Percentiles rank a stretch among this genome's conserved stretches.
phyloP scores from a whole-genome alignment of 805 yeast genomes.

The Ogataea kodamae region DNA sequence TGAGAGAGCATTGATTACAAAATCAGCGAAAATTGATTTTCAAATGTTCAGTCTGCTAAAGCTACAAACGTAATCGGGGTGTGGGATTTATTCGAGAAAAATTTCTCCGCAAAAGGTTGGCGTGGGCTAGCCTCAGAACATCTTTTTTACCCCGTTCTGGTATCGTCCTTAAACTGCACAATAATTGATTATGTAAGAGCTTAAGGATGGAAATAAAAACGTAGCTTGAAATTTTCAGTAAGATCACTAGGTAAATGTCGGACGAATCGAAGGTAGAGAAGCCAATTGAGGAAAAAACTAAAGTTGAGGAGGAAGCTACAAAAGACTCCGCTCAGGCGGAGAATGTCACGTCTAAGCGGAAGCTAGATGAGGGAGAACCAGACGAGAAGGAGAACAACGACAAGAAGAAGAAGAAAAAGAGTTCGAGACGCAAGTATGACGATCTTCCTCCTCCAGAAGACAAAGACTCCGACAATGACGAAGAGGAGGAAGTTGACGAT shows the following conservation, averaged over 20 bases:
- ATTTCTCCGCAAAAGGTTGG: slow-evolving; percentile 10
- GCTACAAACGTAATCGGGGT: not conserved
- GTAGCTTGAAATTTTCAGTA: not conserved
- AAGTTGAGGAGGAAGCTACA: slow-evolving; percentile 2
- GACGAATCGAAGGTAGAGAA: slow-evolving; percentile 7
- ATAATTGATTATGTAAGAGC: no score
- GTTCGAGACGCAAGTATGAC: slow-evolving; percentile 23
- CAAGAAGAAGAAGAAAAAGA: slow-evolving; percentile 26
- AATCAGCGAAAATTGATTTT: no score
- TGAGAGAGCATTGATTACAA: no score
- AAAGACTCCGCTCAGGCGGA: slow-evolving; percentile 12
- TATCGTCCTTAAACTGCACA: no score
- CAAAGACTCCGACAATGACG: slow-evolving; percentile 26
- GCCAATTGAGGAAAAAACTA: slow-evolving; percentile 3
- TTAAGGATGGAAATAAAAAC: no score
- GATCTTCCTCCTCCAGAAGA: slow-evolving; percentile 32
- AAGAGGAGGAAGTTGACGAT: slow-evolving; percentile 47
- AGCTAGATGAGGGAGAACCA: no score
- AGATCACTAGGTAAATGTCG: slow-evolving; percentile 1
- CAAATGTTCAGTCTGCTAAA: no score
- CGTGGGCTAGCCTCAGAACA: slow-evolving; percentile 5
- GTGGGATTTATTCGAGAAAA: slow-evolving; percentile 2
- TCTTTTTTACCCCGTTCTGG: no score
- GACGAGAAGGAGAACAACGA: slow-evolving; percentile 12
- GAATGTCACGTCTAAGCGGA: no score